A percentile compares a stretch with the other conserved stretches of the same genome.
Evolutionary conservation across 2,329 filamentous ascomycete genomes (phyloP).

Genomic region (Ascochyta pisi): DNA sequence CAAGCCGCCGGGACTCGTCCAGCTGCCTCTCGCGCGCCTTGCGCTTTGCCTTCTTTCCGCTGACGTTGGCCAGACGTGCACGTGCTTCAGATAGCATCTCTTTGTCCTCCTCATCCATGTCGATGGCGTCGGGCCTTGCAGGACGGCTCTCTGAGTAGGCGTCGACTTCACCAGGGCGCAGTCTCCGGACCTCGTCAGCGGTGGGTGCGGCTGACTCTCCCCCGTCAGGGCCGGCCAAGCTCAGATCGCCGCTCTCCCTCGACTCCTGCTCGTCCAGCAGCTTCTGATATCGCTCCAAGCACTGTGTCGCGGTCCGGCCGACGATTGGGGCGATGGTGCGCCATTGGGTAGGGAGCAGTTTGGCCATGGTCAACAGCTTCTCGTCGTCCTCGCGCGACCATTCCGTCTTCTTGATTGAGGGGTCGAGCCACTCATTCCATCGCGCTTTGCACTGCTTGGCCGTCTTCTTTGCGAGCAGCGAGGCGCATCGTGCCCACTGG

Average conservation of each 20-base stretch:
- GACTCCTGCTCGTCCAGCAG: slow-evolving; percentile 95
- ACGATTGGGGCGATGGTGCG: slow-evolving; percentile 97
- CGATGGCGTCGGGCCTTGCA: slow-evolving; percentile 93
- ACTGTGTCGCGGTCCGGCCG: slow-evolving; percentile 94
- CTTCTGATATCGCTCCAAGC: slow-evolving; percentile 95
- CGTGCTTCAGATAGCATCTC: slow-evolving; percentile 99
- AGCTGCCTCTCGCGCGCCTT: slow-evolving; percentile 95
- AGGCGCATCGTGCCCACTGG: slow-evolving; percentile 98
- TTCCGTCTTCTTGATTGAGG: slow-evolving; percentile 97
- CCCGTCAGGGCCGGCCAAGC: slow-evolving; percentile 83
- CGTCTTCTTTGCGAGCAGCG: slow-evolving; percentile 93
- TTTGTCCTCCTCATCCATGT: slow-evolving; percentile 98
- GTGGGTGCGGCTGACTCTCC: slow-evolving; percentile 86
- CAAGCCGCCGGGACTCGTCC: slow-evolving; percentile 89
- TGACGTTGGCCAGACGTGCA: slow-evolving; percentile 94
- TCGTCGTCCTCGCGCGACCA: slow-evolving; percentile 99
- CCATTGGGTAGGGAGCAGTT: slow-evolving; percentile 99
- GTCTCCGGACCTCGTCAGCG: slow-evolving; percentile 86
- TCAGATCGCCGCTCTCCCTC: slow-evolving; percentile 79
- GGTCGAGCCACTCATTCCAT: slow-evolving; percentile 98
- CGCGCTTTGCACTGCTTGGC: slow-evolving; percentile 98
- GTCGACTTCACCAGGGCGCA: slow-evolving; percentile 92
- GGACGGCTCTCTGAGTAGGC: slow-evolving; percentile 98
- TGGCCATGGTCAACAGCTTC: slow-evolving; percentile 93
- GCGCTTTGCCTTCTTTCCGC: slow-evolving; percentile 98